phyloP scores from a whole-genome alignment of 768 basidiomycete genomes.

The Coprinopsis cinerea region DNA sequence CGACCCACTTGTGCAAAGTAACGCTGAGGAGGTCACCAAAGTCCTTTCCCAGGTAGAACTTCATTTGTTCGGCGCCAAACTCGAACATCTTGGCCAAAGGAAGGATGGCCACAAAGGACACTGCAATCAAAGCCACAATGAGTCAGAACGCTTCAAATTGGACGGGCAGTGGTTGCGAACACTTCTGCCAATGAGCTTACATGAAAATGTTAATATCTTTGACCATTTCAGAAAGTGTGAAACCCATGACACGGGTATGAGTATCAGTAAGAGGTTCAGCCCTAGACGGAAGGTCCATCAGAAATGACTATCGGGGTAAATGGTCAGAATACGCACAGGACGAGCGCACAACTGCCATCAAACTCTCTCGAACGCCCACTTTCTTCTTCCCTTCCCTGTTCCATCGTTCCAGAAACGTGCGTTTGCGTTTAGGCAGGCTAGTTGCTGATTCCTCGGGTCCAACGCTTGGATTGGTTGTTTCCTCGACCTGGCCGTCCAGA shows the following conservation, averaged over 20 bases:
- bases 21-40: constrained; percentile 64
- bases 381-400: constrained; percentile 39
- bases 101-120: constrained; percentile 61
- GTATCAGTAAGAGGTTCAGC: constrained; percentile 51
- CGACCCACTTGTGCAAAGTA: constrained; percentile 57
- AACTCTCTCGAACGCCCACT: constrained; percentile 37
- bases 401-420: constrained; percentile 39
- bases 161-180: too few relatives aligned
- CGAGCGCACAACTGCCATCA: constrained; percentile 41
- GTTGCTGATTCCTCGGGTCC: too few relatives aligned
- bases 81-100: constrained; percentile 64
- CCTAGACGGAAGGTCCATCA: constrained; percentile 27
- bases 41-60: constrained; percentile 52
- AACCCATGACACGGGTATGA: constrained; percentile 58
- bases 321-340: constrained; percentile 40
- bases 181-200: constrained; percentile 32
- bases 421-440: background rate
- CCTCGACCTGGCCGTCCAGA: background rate
- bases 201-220: constrained; percentile 34
- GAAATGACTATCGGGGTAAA: constrained; percentile 2
- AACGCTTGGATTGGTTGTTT: too few relatives aligned
- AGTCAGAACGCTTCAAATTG: too few relatives aligned
- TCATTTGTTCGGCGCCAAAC: constrained; percentile 53
- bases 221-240: constrained; percentile 44
- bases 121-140: constrained; percentile 24